Evolutionary conservation across 1,284 basidiomycete species (phyloP).

Genomic region (Salmacisia buchloeana): DNA sequence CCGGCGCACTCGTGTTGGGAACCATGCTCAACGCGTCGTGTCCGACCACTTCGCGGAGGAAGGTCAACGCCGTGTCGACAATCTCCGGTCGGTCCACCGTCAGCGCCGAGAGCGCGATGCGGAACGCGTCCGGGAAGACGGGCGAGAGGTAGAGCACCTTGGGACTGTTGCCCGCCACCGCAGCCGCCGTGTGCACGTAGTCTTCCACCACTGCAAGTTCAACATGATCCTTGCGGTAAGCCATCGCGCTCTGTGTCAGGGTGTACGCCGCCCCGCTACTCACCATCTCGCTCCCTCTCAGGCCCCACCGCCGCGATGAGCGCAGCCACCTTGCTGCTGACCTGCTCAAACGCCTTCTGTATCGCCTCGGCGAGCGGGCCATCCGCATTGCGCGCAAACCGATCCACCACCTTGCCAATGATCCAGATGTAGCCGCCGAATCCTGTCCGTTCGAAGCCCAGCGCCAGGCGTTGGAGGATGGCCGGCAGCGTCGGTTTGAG

Average conservation of each 20-base stretch:
- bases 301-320: slow-evolving; percentile 29
- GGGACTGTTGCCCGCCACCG: slow-evolving; percentile 66
- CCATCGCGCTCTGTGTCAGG: slow-evolving; percentile 70
- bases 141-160: slow-evolving; percentile 61
- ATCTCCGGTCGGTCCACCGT: slow-evolving; percentile 59
- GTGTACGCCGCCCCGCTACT: slow-evolving; percentile 53
- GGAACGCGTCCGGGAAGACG: slow-evolving; percentile 51
- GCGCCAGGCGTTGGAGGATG: slow-evolving; percentile 69
- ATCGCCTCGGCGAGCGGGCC: slow-evolving; percentile 24
- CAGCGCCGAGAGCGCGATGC: slow-evolving; percentile 30
- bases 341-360: slow-evolving; percentile 30
- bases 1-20: slow-evolving; percentile 19
- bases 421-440: slow-evolving; percentile 92
- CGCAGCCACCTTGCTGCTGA: slow-evolving; percentile 30
- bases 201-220: slow-evolving; percentile 76
- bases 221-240: slow-evolving; percentile 65
- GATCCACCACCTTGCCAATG: slow-evolving; percentile 64
- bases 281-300: slow-evolving; percentile 26
- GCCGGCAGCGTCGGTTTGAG: slow-evolving; percentile 66
- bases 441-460: slow-evolving; percentile 73
- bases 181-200: slow-evolving; percentile 75
- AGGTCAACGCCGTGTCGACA: slow-evolving; percentile 72
- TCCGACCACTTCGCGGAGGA: slow-evolving; percentile 67
- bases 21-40: slow-evolving; percentile 54
- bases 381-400: slow-evolving; percentile 27